Percentiles rank a stretch among this genome's conserved stretches.
These are phyloP conservation scores for Pouteria glomerata DNA, from an alignment of 148 eudicot genomes.

Conservation along the genomic window DNA sequence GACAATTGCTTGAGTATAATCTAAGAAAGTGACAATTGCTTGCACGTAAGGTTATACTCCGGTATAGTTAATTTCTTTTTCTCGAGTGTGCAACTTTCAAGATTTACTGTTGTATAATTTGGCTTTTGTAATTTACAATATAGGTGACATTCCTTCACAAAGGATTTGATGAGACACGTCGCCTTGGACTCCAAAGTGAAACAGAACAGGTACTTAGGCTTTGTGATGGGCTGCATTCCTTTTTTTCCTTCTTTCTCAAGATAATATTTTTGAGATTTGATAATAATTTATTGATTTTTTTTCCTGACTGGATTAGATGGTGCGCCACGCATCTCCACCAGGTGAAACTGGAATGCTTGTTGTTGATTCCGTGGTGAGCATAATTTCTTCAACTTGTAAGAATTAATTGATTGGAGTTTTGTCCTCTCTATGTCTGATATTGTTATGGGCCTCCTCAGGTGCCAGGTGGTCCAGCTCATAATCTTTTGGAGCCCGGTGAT, in stretches of 20 bases:
- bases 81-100: neutral
- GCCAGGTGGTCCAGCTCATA: constrained; percentile 93
- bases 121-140: constrained; percentile 9
- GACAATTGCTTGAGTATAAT: too few species aligned
- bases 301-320: constrained; percentile 55
- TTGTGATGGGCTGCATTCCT: constrained; percentile 2
- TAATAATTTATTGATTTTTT: neutral
- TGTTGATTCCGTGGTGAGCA: constrained; percentile 91
- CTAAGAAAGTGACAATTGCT: too few species aligned
- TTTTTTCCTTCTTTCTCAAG: constrained; percentile 4
- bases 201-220: constrained; percentile 66
- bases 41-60: neutral
- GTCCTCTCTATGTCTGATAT: neutral
- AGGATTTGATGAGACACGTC: constrained; percentile 96
- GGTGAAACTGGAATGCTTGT: constrained; percentile 98
- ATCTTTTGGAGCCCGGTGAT: constrained; percentile 91
- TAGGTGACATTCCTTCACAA: constrained; percentile 93
- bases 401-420: constrained; percentile 1
- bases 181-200: constrained; percentile 81
- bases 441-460: constrained; percentile 49
- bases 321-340: constrained; percentile 72
- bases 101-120: constrained; percentile 4
- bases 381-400: constrained; percentile 4
- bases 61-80: neutral
- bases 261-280: neutral